Conservation (phyloP, 495 filamentous ascomycete genomes). For the Penicillium crystallinum region DNA sequence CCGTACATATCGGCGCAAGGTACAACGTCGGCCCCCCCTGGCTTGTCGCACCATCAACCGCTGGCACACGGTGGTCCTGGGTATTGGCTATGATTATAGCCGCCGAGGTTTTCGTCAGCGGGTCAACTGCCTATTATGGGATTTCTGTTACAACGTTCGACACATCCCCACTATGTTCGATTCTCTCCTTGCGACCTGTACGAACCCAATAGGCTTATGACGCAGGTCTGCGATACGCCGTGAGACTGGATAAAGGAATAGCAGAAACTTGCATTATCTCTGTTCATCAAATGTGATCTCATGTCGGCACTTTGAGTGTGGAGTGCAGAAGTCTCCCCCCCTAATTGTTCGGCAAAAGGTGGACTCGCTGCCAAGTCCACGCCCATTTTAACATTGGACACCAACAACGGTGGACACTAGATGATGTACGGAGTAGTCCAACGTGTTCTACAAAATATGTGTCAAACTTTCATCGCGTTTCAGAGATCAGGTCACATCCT, state of each 20-base stretch:
- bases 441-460: background rate
- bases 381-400: background rate
- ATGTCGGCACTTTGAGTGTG: background rate
- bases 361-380: background rate
- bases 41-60: constrained; percentile 5
- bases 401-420: too few relatives aligned
- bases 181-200: constrained; percentile 12
- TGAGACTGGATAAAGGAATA: background rate
- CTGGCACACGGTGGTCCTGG: constrained; percentile 1
- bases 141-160: background rate
- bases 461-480: background rate
- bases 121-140: constrained; percentile 11
- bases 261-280: background rate
- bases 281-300: background rate
- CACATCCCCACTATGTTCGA: background rate
- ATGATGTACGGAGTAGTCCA: too few relatives aligned
- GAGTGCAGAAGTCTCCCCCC: too few relatives aligned
- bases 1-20: constrained; percentile 5
- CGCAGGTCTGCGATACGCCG: constrained; percentile 2
- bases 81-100: constrained; percentile 15
- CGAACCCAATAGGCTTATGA: constrained; percentile 7
- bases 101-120: constrained; percentile 14
- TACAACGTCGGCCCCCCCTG: constrained; percentile 1
- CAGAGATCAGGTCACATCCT: background rate
- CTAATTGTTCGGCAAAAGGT: too few relatives aligned